Evolutionary conservation across 1,284 basidiomycete species (phyloP), one percentile per base, ranked within the genome.

Genomic region (Ustilago lituana): DNA sequence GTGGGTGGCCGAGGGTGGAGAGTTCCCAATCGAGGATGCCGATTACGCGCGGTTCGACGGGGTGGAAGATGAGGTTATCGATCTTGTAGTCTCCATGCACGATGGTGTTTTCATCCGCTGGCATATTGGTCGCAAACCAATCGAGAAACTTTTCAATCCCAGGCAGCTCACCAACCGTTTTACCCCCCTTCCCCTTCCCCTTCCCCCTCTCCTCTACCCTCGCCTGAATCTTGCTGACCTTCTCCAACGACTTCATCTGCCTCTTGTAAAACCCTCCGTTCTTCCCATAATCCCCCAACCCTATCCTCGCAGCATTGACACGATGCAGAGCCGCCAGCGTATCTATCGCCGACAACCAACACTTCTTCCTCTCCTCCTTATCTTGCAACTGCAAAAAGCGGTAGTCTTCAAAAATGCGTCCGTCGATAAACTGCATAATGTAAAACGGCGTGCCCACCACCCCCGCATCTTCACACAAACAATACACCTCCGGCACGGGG

Each of bases 11-110:
- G 20, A 71, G 63, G 1, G 95, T 98, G 76, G 92, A 94, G 33
- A 98, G 84, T 80, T 98, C 94, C 94, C 94, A 98, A 82, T 98
- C 94, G 44, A 98, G 84, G 38, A 98, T 93, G 2, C 92, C 94
- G 74, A 98, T 94, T 2, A 98, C 93, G 40, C 88, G 85, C 58
- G 94, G 92, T 83, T 96, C 90, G 2, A 90, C 93, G 0, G 91
- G 91, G 79, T 97, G 94, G 84, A 94, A 98, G 63, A 98, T 88
- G 46, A 98, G 82, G 81, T 98, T 98, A 83, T 98, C 94, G 20
- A 96, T 86, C 83, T 98, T 98, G 82, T 93, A 98, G 83, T 98
- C 94, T 20, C 95, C 94, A 80, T 98, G 94, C 4, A 96, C 92
- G 66, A 95, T 88, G 17, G 56, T 60, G 27, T 83, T 89, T 50